Base-by-base conservation (phyloP, 306 rosid species). In the Rosa lucieae region DNA sequence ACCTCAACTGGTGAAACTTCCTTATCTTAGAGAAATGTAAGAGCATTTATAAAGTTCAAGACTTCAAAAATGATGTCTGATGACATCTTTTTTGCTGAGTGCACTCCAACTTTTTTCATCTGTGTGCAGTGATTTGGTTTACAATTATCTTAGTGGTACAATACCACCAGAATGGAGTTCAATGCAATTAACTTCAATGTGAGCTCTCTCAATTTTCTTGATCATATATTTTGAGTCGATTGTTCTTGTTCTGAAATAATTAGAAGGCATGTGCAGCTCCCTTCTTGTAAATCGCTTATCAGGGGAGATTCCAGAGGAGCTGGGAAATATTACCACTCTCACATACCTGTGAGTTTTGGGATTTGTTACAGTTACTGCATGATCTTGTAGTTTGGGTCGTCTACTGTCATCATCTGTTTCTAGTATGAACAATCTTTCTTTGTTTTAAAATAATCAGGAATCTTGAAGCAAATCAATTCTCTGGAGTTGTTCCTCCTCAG, bases 161-260 rank as follows among this genome's bases (percentile, higher is more conserved):
- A 87, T 94, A 74, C 99, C 97, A 29, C 78, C 40, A 77, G 99
- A 89, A 81, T 94, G 99, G 97, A 84, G 85, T 81, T 88, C 88
- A 42, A 61, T 39, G 70, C 80, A 84, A 14, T 68, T 94, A 84
- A 88, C 87, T 29, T 47, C 18, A 0, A 88, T 94, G 98, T 94
- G 82, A 82, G 91, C 72, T 79, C 83, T 82, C 83, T 67, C 83
- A 39, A 2, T 40, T 73, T 29, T 74, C 74, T 39, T 63, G 29
- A n/a, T 77, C 32, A 40, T 43, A 23, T 77, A 56, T 17, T 72
- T 80, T 74, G 66, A 56, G 81, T 72, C 14, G 21, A 20, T 67
- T 79, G 67, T 68, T 81, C 79, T 32, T 44, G 13, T 76, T 77
- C 73, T 78, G 43, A 77, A 80, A 75, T 84, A 74, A 85, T 75